Base-by-base conservation (phyloP, 176 grass and related monocot species). In the Hordeum vulgare region DNA sequence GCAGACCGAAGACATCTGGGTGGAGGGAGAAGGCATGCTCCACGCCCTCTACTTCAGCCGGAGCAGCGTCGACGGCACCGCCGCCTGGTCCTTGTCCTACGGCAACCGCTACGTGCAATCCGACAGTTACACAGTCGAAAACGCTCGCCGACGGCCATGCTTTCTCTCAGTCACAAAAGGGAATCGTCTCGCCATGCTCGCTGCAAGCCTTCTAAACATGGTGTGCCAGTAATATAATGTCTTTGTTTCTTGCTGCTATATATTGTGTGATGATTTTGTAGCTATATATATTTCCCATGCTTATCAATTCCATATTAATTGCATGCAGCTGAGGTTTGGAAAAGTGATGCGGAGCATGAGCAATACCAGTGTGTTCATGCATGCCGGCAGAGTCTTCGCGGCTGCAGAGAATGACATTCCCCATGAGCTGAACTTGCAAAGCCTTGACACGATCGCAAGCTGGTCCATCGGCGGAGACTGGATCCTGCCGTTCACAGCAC, bases 11-110 rank as follows among this genome's bases (percentile, higher is more conserved):
- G 73, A 76, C 18, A 53, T 76, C 3, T 84, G 81, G 81, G 59
- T 84, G 0, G 81, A 84, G 23, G 81, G 71, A n/a, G 81, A 84
- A 42, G 81, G 81, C 71, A 84, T 84, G 81, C 41, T 84, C 15
- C 81, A 84, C 7, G 81, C 71, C 58, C 28, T 76, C 28, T 84
- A 74, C 40, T 84, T 76, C 71, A 24, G 41, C 40, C 73, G 27
- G 35, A 35, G 23, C 33, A 3, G 9, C 4, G n/a, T n/a, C n/a
- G 24, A 24, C 3, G 14, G 1, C 9, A 57, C 9, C 27, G 20
- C 4, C 11, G 8, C 21, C 0, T 78, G 74, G 83, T 54, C n/a
- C 1, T 0, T 85, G 21, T 85, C 62, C 1, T 85, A 78, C 23
- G 18, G 15, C 1, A 85, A 85, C 61, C 83, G 83, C n/a, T 78